Base-by-base conservation (phyloP, 768 basidiomycete genomes). In the Ephemerocybe angulata region DNA sequence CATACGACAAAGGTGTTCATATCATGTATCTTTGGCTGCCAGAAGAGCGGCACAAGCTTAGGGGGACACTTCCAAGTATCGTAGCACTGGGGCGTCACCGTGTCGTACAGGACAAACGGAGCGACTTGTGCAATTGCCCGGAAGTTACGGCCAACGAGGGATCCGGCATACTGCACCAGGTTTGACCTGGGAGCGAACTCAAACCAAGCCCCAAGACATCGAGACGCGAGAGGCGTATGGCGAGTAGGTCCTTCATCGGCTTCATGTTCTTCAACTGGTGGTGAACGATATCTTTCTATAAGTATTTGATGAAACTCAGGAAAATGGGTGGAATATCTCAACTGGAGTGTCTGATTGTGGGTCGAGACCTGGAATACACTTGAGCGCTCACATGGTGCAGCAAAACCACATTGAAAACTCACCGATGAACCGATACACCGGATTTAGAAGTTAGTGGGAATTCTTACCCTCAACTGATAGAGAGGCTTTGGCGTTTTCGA, bases 221-320 rank as follows among this genome's bases (percentile, higher is more conserved):
- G n/a, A 73, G 50, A 2, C 63, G 67, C 0, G 55, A 55, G 2
- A 76, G 58, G 0, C 72, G 65, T 4, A 58, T 49, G 0, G 58
- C 62, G 0, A 77, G 61, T 11, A 62, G 27, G 5, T 59, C 50
- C 47, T 72, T 72, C 29, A 66, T 43, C 1, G 52, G 37, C 19
- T 65, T 59, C 11, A 68, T 63, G n/a, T 47, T 30, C 11, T 63
- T 63, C 24, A 66, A 27, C 17, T 59, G 59, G 21, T 62, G 58
- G 11, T 63, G 48, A 12, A 72, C 56, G 0, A 64, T 61, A 61
- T 80, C 76, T 0, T 71, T 67, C 77, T 78, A 81, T 27, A 76
- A 68, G 55, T 80, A 81, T 44, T 80, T 80, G 47, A 79, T 67
- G 60, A 77, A 69, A 0, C 77, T 76, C 1, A 79, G 70, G 0